Evolutionary conservation across 495 filamentous ascomycete genomes (phyloP), one percentile per base, ranked within the genome.

Genomic region (Trypethelium eluteriae): DNA sequence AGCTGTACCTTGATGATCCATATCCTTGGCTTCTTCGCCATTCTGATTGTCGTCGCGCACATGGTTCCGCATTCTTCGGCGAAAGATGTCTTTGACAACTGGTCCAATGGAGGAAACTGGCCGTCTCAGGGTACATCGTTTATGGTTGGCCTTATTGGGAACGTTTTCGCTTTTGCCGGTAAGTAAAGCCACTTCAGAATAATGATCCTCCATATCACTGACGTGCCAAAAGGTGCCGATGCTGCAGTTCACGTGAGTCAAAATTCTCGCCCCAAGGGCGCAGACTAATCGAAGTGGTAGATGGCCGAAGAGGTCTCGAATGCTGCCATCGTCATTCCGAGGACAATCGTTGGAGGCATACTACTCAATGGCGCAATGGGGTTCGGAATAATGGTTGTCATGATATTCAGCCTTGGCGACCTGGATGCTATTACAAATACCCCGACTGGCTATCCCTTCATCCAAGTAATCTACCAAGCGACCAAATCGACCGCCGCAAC

Each of bases 91-190:
- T 75, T 72, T n/a, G 44, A 53, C 16, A 39, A 64, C 14, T 74
- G 75, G 63, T 57, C 18, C n/a, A 71, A 77, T 62, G 66, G 64
- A n/a, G 74, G 67, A 10, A 71, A 73, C 35, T 77, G 75, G 75
- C 41, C 53, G 3, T 53, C 57, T 1, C 50, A 38, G 18, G 69
- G 66, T n/a, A n/a, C 62, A 9, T 67, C 69, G 6, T 36, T 64
- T 6, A 46, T 68, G 44, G 62, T 71, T 1, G 69, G 69, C 6
- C 65, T 70, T 36, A 36, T 1, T 1, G 53, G 53, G 18, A 59
- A 59, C 32, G 53, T 32, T 18, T 34, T 36, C 36, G 53, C 53
- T 35, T 59, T 59, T 36, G 53, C 32, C 0, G 53, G 53, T 59
- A 59, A 59, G 53, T 25, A 11, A 18, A 18, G 49, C 10, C 49